These are phyloP conservation scores for Pseudocercospora ulei DNA, from an alignment of 2,329 filamentous ascomycete species.

Conservation along the genomic window DNA sequence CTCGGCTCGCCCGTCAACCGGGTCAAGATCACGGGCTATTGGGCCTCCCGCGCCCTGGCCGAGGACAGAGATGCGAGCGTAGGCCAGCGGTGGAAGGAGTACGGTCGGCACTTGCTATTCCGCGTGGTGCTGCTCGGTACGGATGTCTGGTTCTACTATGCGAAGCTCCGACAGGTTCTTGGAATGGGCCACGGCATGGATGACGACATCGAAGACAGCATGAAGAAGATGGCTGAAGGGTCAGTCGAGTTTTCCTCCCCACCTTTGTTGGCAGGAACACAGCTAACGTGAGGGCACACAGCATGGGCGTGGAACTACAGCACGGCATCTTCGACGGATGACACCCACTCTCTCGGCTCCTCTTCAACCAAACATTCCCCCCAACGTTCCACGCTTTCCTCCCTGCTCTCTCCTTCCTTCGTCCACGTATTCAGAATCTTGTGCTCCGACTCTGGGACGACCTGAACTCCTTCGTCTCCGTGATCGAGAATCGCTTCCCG, in stretches of 20 bases:
- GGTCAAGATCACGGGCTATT: slow-evolving; percentile 84
- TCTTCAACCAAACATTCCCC: neutral
- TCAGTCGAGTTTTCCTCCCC: slow-evolving; percentile 20
- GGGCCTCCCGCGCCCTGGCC: slow-evolving; percentile 76
- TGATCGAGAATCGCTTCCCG: slow-evolving; percentile 1
- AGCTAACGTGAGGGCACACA: slow-evolving; percentile 33
- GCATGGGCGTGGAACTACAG: slow-evolving; percentile 83
- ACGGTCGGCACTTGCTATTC: slow-evolving; percentile 73
- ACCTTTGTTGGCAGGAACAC: neutral
- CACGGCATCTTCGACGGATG: slow-evolving; percentile 84
- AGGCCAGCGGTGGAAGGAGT: slow-evolving; percentile 56
- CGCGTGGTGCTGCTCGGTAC: slow-evolving; percentile 62
- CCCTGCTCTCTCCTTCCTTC: neutral
- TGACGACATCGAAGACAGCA: slow-evolving; percentile 78
- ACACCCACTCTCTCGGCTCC: neutral
- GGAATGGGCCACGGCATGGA: slow-evolving; percentile 79
- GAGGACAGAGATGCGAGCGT: slow-evolving; percentile 58
- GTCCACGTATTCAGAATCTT: neutral
- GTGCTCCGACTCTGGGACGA: neutral
- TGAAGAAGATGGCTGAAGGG: slow-evolving; percentile 70
- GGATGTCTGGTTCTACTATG: slow-evolving; percentile 75
- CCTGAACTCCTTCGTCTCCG: neutral
- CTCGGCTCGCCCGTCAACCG: slow-evolving; percentile 80
- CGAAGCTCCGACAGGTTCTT: slow-evolving; percentile 65
- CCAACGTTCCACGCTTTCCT: neutral